A percentile compares a stretch with the other conserved stretches of the same genome.
Evolutionary conservation across 1,284 basidiomycete genomes (phyloP).

Genomic region (Apiotrichum porosum): DNA sequence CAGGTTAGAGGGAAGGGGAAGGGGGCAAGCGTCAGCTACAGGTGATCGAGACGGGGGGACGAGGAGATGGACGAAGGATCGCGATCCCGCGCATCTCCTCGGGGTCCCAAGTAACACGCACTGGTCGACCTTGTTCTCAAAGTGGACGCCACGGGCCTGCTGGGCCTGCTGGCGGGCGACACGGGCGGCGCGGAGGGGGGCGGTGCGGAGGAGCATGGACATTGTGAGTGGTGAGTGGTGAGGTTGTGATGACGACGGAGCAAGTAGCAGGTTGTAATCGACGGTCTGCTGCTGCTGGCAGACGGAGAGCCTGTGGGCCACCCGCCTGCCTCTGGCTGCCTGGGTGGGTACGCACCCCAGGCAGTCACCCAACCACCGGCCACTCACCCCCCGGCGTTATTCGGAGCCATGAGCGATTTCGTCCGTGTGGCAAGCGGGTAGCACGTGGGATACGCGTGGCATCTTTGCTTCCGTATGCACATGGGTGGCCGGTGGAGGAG

Average conservation of each 20-base stretch:
- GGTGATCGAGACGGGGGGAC: neutral
- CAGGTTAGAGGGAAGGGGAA: neutral
- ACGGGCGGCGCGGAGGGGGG: slow-evolving; percentile 12
- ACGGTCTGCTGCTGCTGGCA: too few species aligned
- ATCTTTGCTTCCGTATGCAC: too few species aligned
- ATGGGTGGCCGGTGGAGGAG: too few species aligned
- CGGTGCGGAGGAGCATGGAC: slow-evolving; percentile 16
- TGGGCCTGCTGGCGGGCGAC: slow-evolving; percentile 4
- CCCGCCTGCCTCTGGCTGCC: too few species aligned
- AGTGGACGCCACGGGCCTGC: slow-evolving; percentile 15
- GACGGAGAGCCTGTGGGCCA: too few species aligned
- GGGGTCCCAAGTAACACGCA: too few species aligned
- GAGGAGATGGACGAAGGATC: neutral
- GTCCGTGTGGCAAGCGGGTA: too few species aligned
- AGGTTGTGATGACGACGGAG: neutral
- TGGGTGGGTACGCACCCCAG: too few species aligned
- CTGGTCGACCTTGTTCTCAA: slow-evolving; percentile 20
- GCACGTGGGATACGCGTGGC: too few species aligned
- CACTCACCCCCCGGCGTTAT: too few species aligned
- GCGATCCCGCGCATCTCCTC: neutral
- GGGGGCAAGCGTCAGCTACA: neutral
- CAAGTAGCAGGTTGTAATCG: neutral
- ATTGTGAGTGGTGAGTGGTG: slow-evolving; percentile 11
- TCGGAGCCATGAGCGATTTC: too few species aligned
- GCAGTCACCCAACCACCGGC: too few species aligned